Conservation (phyloP, 148 eudicot species). For the Vaccinium macrocarpon region DNA sequence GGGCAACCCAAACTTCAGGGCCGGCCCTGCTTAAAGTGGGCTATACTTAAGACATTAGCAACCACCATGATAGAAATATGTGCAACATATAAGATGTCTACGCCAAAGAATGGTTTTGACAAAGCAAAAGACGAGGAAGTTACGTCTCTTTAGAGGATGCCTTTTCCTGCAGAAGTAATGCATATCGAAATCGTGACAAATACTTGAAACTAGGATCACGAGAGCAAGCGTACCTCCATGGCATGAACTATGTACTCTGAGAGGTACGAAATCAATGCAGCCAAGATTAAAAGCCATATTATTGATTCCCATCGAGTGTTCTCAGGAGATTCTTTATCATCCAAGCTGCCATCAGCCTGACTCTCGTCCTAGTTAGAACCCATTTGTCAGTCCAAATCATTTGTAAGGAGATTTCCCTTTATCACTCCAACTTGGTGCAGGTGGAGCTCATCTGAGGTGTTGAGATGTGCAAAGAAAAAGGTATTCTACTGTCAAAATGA, state of each 20-base stretch:
- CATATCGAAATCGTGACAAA: not conserved
- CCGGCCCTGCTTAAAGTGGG: not conserved
- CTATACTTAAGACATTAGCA: not conserved
- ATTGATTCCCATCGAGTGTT: slow-evolving; percentile 45
- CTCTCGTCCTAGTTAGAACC: slow-evolving; percentile 23
- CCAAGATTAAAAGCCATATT: slow-evolving; percentile 38
- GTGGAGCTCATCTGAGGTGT: not conserved
- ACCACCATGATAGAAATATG: not conserved
- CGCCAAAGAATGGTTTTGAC: not conserved
- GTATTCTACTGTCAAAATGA: not conserved
- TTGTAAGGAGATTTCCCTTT: not conserved
- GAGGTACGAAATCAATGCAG: slow-evolving; percentile 37
- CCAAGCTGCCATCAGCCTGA: slow-evolving; percentile 17
- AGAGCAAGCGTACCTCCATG: slow-evolving; percentile 31
- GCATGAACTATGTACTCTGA: slow-evolving; percentile 48
- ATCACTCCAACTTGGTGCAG: too few species aligned
- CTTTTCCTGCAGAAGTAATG: not conserved
- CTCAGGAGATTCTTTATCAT: slow-evolving; percentile 36
- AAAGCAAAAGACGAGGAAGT: not conserved
- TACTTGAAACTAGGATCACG: not conserved
- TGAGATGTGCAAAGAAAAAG: not conserved
- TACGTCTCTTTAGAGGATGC: not conserved
- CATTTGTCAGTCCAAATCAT: not conserved
- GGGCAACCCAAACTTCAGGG: too few species aligned
- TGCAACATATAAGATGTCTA: not conserved